These are phyloP conservation scores for Chrysosporium queenslandicum DNA, from an alignment of 2,329 filamentous ascomycete genomes.

Conservation along the genomic window DNA sequence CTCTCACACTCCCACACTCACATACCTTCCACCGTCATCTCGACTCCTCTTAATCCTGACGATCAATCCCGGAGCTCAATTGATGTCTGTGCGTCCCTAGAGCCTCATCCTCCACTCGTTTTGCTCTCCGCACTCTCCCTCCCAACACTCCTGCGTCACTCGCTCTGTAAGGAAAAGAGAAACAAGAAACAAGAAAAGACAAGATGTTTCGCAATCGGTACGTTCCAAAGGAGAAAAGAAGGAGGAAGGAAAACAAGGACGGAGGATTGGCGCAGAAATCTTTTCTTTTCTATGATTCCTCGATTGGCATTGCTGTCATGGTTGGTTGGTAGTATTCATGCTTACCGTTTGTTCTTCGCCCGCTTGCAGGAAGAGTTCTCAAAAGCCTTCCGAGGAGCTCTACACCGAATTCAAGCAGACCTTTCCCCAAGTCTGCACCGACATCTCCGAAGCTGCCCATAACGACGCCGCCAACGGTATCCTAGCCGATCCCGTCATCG, in stretches of 20 bases:
- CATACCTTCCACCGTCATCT: no score
- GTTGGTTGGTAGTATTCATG: not conserved
- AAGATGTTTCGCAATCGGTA: constrained; percentile 43
- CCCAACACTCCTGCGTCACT: constrained; percentile 3
- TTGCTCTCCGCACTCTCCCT: constrained; percentile 13
- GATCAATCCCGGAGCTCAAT: constrained; percentile 6
- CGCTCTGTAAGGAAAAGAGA: constrained; percentile 19
- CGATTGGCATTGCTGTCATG: no score
- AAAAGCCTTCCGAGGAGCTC: constrained; percentile 78
- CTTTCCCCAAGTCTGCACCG: constrained; percentile 62
- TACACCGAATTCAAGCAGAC: constrained; percentile 73
- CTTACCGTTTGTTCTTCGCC: not conserved
- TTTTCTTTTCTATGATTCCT: not conserved
- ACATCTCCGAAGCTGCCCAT: constrained; percentile 19
- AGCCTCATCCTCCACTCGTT: constrained; percentile 1
- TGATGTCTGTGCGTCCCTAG: constrained; percentile 9
- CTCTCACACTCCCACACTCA: no score
- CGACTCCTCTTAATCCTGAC: not conserved
- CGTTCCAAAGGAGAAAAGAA: constrained; percentile 19
- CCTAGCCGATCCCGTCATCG: constrained; percentile 6
- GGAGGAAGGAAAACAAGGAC: not conserved
- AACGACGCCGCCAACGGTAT: constrained; percentile 7
- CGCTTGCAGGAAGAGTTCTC: constrained; percentile 56
- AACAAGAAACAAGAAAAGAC: not conserved
- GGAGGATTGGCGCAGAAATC: not conserved